phyloP scores from a whole-genome alignment of 1,139 yeast genomes.

The Yamadazyma pseudoaaseri region DNA sequence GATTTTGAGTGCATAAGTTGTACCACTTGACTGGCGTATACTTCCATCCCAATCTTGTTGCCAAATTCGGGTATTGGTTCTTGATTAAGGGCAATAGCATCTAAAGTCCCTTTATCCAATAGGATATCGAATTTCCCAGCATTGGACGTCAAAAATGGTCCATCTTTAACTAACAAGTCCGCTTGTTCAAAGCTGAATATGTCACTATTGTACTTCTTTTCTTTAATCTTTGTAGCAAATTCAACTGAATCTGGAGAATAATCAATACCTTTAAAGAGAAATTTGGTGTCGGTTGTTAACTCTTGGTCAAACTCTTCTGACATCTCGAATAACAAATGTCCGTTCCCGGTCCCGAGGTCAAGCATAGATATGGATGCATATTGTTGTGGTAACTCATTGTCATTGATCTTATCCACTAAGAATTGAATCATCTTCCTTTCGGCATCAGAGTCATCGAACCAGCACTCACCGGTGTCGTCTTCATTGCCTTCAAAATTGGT shows the following conservation, averaged over 20 bases:
- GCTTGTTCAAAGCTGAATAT: slow-evolving; percentile 45
- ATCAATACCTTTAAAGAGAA: slow-evolving; percentile 65
- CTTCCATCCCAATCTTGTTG: slow-evolving; percentile 53
- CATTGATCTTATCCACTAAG: slow-evolving; percentile 35
- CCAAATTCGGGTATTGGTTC: slow-evolving; percentile 38
- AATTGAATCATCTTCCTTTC: slow-evolving; percentile 78
- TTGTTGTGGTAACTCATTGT: slow-evolving; percentile 18
- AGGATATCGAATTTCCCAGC: slow-evolving; percentile 59
- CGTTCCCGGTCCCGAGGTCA: slow-evolving; percentile 96
- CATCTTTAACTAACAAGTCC: slow-evolving; percentile 40
- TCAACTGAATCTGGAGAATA: slow-evolving; percentile 76
- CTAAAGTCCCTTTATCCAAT: slow-evolving; percentile 92
- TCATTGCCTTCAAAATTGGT: slow-evolving; percentile 68
- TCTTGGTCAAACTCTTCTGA: slow-evolving; percentile 48
- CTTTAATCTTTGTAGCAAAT: slow-evolving; percentile 64
- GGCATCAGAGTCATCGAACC: slow-evolving; percentile 95
- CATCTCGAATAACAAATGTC: slow-evolving; percentile 76
- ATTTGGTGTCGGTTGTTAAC: slow-evolving; percentile 37
- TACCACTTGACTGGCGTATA: slow-evolving; percentile 63
- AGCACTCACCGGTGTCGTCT: slow-evolving; percentile 89
- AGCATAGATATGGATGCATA: slow-evolving; percentile 46
- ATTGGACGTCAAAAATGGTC: slow-evolving; percentile 33
- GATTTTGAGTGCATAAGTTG: slow-evolving; percentile 57
- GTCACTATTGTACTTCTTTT: slow-evolving; percentile 31
- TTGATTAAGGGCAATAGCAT: slow-evolving; percentile 90